These are phyloP conservation scores for Stygiomarasmius scandens DNA, from an alignment of 1,284 basidiomycete species.

Conservation along the genomic window DNA sequence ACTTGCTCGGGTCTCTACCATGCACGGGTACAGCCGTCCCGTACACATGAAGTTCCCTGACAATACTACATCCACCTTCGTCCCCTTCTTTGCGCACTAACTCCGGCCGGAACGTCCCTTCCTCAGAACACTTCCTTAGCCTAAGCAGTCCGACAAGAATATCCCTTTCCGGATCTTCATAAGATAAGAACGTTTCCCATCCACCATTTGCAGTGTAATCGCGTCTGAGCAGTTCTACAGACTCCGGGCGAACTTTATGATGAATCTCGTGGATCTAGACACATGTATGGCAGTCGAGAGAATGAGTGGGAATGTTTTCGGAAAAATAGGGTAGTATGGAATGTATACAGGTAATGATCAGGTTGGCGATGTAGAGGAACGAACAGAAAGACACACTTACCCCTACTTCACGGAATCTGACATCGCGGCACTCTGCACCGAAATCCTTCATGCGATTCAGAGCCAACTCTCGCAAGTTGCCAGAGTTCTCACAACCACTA, in stretches of 20 bases:
- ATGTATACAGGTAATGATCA: no score
- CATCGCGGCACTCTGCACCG: constrained; percentile 96
- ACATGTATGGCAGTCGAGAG: constrained; percentile 9
- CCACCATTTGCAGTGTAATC: constrained; percentile 98
- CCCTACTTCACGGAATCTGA: constrained; percentile 97
- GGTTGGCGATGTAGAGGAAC: background rate
- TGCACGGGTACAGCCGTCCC: constrained; percentile 98
- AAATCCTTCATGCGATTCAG: constrained; percentile 99
- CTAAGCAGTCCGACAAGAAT: constrained; percentile 95
- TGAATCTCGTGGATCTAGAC: constrained; percentile 95
- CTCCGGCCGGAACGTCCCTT: constrained; percentile 96
- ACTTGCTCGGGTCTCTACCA: constrained; percentile 96
- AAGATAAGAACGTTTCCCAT: constrained; percentile 99
- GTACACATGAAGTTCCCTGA: constrained; percentile 98
- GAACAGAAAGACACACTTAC: constrained; percentile 47
- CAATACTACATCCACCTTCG: constrained; percentile 89
- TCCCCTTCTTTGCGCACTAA: constrained; percentile 70
- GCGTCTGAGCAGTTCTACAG: constrained; percentile 94
- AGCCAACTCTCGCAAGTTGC: constrained; percentile 95
- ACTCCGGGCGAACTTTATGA: constrained; percentile 94
- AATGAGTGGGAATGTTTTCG: background rate
- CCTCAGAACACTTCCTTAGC: constrained; percentile 92
- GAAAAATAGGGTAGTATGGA: background rate
- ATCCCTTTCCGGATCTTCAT: constrained; percentile 96
- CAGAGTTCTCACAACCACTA: constrained; percentile 97